Evolutionary conservation across 2,329 filamentous ascomycete species (phyloP).

Genomic region (Lasiodiplodia hormozganensis): DNA sequence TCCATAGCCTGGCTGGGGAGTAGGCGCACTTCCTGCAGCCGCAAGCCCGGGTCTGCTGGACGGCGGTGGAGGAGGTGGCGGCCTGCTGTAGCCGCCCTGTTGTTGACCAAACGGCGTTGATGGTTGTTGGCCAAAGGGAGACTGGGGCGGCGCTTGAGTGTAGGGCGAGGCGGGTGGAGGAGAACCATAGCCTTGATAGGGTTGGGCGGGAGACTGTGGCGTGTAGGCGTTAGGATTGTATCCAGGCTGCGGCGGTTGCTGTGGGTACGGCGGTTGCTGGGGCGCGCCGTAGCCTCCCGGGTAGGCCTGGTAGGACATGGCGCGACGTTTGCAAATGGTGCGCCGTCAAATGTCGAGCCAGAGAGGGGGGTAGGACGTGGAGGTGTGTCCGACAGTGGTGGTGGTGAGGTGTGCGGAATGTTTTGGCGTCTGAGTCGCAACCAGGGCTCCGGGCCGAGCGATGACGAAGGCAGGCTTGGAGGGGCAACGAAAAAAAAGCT

Average conservation of each 20-base stretch:
- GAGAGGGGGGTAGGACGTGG: background rate
- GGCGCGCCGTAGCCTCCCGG: slow-evolving; percentile 32
- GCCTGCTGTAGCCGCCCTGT: slow-evolving; percentile 27
- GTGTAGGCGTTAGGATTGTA: slow-evolving; percentile 25
- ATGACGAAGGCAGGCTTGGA: slow-evolving; percentile 27
- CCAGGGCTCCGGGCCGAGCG: slow-evolving; percentile 24
- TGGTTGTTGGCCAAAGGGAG: slow-evolving; percentile 34
- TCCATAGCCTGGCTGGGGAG: slow-evolving; percentile 17
- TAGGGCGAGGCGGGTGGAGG: slow-evolving; percentile 19
- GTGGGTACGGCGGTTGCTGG: slow-evolving; percentile 46
- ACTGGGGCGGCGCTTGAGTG: slow-evolving; percentile 23
- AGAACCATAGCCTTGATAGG: slow-evolving; percentile 16
- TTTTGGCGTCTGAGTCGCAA: slow-evolving; percentile 15
- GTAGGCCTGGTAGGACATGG: slow-evolving; percentile 27
- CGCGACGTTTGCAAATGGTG: background rate
- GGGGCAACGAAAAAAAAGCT: slow-evolving; percentile 26
- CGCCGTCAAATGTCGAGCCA: background rate
- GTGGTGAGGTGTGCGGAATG: slow-evolving; percentile 16
- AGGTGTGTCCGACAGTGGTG: background rate
- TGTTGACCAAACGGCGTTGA: slow-evolving; percentile 46
- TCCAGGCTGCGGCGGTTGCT: slow-evolving; percentile 38
- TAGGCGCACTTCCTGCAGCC: slow-evolving; percentile 10
- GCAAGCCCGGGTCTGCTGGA: slow-evolving; percentile 8
- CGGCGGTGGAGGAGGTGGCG: slow-evolving; percentile 19
- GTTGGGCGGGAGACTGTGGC: slow-evolving; percentile 22